Conservation (phyloP, 2,329 filamentous ascomycete genomes). For the Cercospora sp. region DNA sequence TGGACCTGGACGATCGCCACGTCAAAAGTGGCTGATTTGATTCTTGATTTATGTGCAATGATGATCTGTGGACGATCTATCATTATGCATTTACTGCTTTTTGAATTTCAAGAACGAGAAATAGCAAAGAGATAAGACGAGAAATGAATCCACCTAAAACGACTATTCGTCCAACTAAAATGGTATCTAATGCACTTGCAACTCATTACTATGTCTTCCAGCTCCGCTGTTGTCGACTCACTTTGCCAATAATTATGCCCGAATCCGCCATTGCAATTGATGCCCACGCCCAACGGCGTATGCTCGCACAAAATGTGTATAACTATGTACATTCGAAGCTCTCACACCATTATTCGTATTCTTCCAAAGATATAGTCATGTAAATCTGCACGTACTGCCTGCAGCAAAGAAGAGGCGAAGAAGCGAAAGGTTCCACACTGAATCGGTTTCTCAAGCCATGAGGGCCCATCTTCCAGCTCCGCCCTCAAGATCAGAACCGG, state of each 20-base stretch:
- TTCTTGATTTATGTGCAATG: background rate
- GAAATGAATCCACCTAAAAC: background rate
- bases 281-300: background rate
- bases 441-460: conserved; percentile 4
- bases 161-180: background rate
- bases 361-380: background rate
- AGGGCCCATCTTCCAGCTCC: background rate
- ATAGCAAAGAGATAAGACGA: background rate
- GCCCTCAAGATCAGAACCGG: background rate
- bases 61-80: background rate
- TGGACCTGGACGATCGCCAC: background rate
- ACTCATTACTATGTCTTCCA: background rate
- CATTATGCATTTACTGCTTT: background rate
- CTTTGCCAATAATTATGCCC: background rate
- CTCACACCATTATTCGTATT: background rate
- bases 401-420: background rate
- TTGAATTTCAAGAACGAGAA: background rate
- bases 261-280: background rate
- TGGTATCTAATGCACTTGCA: background rate
- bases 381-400: background rate
- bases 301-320: background rate
- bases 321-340: background rate
- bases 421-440: background rate
- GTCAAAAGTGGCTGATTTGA: background rate
- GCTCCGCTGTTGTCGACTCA: background rate